Evolutionary conservation across 2,329 filamentous ascomycete species (phyloP).

Genomic region (Fusarium algeriense): DNA sequence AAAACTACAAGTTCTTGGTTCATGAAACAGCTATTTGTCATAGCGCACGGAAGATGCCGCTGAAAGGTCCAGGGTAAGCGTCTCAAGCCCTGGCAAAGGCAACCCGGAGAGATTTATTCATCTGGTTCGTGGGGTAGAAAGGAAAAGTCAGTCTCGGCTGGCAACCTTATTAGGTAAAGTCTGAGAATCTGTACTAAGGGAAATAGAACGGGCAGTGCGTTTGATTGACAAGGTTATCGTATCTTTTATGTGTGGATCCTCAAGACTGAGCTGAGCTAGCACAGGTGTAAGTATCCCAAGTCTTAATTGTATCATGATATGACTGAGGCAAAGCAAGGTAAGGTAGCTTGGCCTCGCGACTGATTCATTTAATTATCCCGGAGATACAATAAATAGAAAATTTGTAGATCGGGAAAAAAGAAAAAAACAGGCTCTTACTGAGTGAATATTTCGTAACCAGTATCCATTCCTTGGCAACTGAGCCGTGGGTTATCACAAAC

Average conservation of each 20-base stretch:
- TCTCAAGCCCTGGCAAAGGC: neutral
- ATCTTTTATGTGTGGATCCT: neutral
- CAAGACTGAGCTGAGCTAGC: neutral
- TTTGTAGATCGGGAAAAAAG: neutral
- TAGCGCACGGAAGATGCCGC: conserved; percentile 6
- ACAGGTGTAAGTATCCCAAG: neutral
- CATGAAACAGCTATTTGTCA: neutral
- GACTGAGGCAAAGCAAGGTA: neutral
- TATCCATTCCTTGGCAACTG: conserved; percentile 5
- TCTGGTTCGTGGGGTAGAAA: conserved; percentile 23
- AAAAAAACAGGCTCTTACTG: neutral
- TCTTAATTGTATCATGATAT: neutral
- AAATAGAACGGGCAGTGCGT: neutral
- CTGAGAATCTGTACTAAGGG: neutral
- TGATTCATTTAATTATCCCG: neutral
- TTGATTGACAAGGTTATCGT: neutral
- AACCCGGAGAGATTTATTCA: neutral
- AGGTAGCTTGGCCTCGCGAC: neutral
- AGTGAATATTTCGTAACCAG: neutral
- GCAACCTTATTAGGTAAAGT: conserved; percentile 3
- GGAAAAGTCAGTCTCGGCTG: neutral
- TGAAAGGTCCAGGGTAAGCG: conserved; percentile 13
- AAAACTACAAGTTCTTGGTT: neutral
- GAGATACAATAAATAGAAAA: neutral
- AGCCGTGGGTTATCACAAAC: conserved; percentile 10